Base-by-base conservation (phyloP, 345 rosid species). In the Geranium rotundifolium region DNA sequence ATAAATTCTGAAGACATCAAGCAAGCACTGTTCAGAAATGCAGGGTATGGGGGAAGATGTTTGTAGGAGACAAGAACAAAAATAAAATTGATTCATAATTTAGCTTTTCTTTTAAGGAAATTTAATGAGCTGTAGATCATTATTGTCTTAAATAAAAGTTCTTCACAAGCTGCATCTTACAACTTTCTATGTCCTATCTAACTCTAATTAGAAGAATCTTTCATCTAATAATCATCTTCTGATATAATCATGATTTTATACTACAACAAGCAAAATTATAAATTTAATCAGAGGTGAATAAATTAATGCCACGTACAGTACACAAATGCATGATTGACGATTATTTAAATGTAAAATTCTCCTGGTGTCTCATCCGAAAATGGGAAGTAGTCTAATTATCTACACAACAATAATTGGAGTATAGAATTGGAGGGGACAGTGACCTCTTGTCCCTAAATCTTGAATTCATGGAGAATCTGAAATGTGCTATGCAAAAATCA, bases 31-130 rank as follows among this genome's bases (percentile, higher is more conserved):
- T 86, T 87, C 72, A 72, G 84, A 74, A 86, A 81, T 77, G 96
- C 99, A 60, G 99, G 99, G 30, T 87, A 93, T 67, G 99, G 95
- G 80, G 99, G 99, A 75, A 88, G 80, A 77, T 90, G 93, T 64
- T 67, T 82, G 81, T 80, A 77, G 73, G 58, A 65, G 56, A 19
- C 64, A 17, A 49, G 0, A 17, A 18, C 13, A 55, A 50, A 55
- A 62, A 61, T 64, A 57, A 70, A 67, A 41, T 1, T 13, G 5
- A 55, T 16, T 18, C 52, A 46, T 46, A 46, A 4, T 46, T 46
- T 46, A 55, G 20, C 19, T 55, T 19, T 17, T 55, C n/a, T 55
- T 34, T 55, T 5, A 55, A 55, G 57, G 52, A 46, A 46, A 14
- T 2, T 46, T 46, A 46, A 14, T 46, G 52, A 46, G 52, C 12